A percentile compares a stretch with the other conserved stretches of the same genome.
These are phyloP conservation scores for Lipomyces kockii DNA, from an alignment of 805 yeast species.

Conservation along the genomic window DNA sequence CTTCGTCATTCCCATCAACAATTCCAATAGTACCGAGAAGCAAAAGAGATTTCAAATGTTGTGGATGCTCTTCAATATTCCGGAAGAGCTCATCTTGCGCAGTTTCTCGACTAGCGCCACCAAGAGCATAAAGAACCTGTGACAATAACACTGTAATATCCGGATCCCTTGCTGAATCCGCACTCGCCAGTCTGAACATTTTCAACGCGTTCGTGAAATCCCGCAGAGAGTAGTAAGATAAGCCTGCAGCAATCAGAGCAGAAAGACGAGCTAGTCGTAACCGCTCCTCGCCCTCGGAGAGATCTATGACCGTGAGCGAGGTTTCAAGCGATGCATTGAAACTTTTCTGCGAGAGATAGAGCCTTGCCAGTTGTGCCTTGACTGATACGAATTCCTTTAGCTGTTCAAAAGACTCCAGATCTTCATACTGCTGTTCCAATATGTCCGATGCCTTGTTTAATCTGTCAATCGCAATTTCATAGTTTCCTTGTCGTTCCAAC, in stretches of 20 bases:
- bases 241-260: conserved; percentile 70
- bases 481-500: conserved; percentile 73
- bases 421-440: conserved; percentile 63
- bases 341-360: conserved; percentile 62
- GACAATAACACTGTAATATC: conserved; percentile 74
- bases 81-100: conserved; percentile 82
- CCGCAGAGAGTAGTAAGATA: conserved; percentile 65
- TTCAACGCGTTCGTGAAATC: conserved; percentile 69
- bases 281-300: conserved; percentile 35
- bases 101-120: conserved; percentile 74
- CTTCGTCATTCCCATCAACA: conserved; percentile 61
- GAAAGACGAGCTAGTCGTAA: conserved; percentile 49
- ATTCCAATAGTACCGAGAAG: conserved; percentile 80
- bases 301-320: conserved; percentile 55
- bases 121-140: conserved; percentile 77
- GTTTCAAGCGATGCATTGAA: conserved; percentile 62
- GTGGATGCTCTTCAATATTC: conserved; percentile 65
- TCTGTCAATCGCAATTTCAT: conserved; percentile 55
- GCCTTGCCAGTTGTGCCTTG: conserved; percentile 73
- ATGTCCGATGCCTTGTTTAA: conserved; percentile 54
- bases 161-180: conserved; percentile 59
- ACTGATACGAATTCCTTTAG: conserved; percentile 60
- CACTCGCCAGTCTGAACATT: conserved; percentile 68
- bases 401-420: conserved; percentile 53
- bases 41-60: conserved; percentile 67